Evolutionary conservation across 164 flowering plant genomes (phyloP).

Genomic region (Sextonia rubra): DNA sequence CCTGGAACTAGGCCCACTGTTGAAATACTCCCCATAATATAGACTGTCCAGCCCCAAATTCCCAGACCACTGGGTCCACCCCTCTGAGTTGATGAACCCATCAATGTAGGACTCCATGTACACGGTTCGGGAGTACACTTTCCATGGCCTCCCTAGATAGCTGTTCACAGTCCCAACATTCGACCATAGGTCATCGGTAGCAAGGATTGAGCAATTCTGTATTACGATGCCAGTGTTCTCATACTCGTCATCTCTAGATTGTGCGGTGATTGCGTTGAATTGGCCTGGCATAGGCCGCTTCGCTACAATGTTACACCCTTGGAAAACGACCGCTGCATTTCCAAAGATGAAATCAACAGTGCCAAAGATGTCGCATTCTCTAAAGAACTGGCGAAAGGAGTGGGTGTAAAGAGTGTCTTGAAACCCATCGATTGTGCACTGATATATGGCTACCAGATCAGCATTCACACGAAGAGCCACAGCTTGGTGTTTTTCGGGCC

Average conservation of each 20-base stretch:
- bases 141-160: constrained; percentile 88
- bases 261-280: constrained; percentile 68
- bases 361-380: constrained; percentile 76
- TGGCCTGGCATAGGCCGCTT: constrained; percentile 60
- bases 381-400: constrained; percentile 77
- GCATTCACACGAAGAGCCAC: constrained; percentile 78
- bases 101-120: constrained; percentile 62
- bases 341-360: constrained; percentile 87
- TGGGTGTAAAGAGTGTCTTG: constrained; percentile 81
- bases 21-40: constrained; percentile 73
- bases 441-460: constrained; percentile 55
- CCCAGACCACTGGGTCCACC: constrained; percentile 66
- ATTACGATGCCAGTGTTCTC: constrained; percentile 74
- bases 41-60: constrained; percentile 40
- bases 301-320: constrained; percentile 53
- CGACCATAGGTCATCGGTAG: constrained; percentile 42
- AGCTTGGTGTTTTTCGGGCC: constrained; percentile 75
- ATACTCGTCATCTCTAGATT: constrained; percentile 45
- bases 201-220: constrained; percentile 63
- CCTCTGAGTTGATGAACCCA: constrained; percentile 43
- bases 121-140: constrained; percentile 52
- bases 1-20: constrained; percentile 57
- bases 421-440: constrained; percentile 54
- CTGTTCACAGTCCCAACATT: constrained; percentile 33
- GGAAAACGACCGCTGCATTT: constrained; percentile 77